phyloP scores from a whole-genome alignment of 1,284 basidiomycete genomes.

The Phlebopus sp. region DNA sequence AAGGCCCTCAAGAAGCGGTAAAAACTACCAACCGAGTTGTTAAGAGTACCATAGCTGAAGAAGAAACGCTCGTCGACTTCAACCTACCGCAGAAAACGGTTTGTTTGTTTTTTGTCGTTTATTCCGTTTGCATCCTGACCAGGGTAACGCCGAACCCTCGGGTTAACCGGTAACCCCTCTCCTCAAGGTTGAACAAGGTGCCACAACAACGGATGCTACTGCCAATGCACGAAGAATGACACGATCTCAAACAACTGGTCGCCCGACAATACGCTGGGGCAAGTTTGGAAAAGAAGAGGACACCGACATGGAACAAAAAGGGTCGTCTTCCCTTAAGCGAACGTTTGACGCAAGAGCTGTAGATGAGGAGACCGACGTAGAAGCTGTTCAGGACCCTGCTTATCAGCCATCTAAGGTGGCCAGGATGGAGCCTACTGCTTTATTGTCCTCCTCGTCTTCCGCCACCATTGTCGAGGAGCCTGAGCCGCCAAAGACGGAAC shows the following conservation, averaged over 20 bases:
- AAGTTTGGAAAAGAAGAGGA: constrained; percentile 33
- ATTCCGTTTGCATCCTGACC: constrained; percentile 30
- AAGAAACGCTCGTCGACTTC: constrained; percentile 30
- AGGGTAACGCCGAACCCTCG: constrained; percentile 29
- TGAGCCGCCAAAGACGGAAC: constrained; percentile 15
- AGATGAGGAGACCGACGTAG: constrained; percentile 34
- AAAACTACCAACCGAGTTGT: constrained; percentile 18
- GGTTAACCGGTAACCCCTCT: constrained; percentile 21
- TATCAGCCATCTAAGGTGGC: constrained; percentile 27
- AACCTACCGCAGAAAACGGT: constrained; percentile 30
- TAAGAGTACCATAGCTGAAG: constrained; percentile 12
- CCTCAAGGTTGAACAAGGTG: constrained; percentile 21
- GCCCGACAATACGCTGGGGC: constrained; percentile 33
- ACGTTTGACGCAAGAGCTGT: constrained; percentile 34
- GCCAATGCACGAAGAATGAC: constrained; percentile 26
- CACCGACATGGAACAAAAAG: constrained; percentile 24
- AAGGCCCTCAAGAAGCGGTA: constrained; percentile 21
- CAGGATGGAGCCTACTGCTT: constrained; percentile 24
- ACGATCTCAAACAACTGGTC: constrained; percentile 33
- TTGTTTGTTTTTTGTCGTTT: constrained; percentile 29
- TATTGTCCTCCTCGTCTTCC: constrained; percentile 29
- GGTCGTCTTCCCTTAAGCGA: constrained; percentile 29
- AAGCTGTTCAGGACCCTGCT: constrained; percentile 16
- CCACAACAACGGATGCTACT: constrained; percentile 26
- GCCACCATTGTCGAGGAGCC: constrained; percentile 28